phyloP scores from a whole-genome alignment of 1,284 basidiomycete genomes.

The Agroathelia rolfsii region DNA sequence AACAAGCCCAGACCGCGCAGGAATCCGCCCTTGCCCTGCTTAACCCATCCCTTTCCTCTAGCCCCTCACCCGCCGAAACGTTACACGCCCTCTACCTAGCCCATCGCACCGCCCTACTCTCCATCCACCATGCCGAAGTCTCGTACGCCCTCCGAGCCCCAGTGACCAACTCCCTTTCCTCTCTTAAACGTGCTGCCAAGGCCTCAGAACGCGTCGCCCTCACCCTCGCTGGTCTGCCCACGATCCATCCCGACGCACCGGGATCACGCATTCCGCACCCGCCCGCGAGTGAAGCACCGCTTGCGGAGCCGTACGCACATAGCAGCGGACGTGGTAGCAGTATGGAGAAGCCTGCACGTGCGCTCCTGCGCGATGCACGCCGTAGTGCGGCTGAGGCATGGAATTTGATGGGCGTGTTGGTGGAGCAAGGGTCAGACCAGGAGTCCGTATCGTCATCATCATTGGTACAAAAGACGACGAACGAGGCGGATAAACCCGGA shows the following conservation, averaged over 20 bases:
- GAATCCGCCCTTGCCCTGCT: slow-evolving; percentile 60
- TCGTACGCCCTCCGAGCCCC: slow-evolving; percentile 44
- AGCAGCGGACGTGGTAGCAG: no score
- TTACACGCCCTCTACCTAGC: slow-evolving; percentile 62
- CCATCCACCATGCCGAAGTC: slow-evolving; percentile 70
- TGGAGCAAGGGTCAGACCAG: no score
- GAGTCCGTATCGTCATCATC: no score
- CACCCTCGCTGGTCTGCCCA: slow-evolving; percentile 37
- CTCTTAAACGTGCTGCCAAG: slow-evolving; percentile 51
- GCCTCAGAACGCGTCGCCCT: slow-evolving; percentile 59
- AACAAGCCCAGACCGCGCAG: slow-evolving; percentile 59
- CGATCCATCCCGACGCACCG: slow-evolving; percentile 26
- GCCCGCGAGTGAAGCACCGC: slow-evolving; percentile 32
- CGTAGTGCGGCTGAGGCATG: slow-evolving; percentile 65
- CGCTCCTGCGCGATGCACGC: slow-evolving; percentile 57
- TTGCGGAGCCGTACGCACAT: slow-evolving; percentile 11
- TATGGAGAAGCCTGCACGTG: slow-evolving; percentile 48
- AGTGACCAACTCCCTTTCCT: slow-evolving; percentile 38
- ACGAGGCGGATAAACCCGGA: no score
- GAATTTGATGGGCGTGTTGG: slow-evolving; percentile 45
- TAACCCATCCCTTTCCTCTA: slow-evolving; percentile 32
- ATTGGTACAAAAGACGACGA: no score
- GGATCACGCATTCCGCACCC: slow-evolving; percentile 30
- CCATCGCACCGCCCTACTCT: slow-evolving; percentile 64
- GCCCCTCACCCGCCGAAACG: slow-evolving; percentile 44